These are phyloP conservation scores for Hymenoscyphus fructigenus DNA, from an alignment of 2,329 filamentous ascomycete genomes.

Conservation along the genomic window DNA sequence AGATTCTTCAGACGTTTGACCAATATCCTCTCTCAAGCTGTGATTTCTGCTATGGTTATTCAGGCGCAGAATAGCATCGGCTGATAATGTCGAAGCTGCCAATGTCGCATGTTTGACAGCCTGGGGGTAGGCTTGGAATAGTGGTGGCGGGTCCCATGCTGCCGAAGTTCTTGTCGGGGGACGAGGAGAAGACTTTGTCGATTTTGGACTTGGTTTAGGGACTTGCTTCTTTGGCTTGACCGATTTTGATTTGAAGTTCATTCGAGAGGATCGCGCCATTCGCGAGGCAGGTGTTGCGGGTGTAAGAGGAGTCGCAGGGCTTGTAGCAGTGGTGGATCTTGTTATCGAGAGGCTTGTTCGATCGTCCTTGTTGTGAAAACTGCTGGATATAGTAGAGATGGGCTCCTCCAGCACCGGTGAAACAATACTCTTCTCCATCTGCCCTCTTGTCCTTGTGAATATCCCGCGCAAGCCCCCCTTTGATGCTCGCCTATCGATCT, in stretches of 20 bases:
- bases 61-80: conserved; percentile 66
- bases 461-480: conserved; percentile 34
- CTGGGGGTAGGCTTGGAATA: conserved; percentile 87
- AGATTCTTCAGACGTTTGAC: conserved; percentile 29
- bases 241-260: conserved; percentile 29
- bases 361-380: neutral
- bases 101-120: conserved; percentile 73
- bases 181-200: conserved; percentile 22
- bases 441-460: conserved; percentile 30
- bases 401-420: conserved; percentile 25
- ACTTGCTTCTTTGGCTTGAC: conserved; percentile 18
- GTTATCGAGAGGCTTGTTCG: neutral
- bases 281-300: conserved; percentile 20
- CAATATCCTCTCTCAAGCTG: conserved; percentile 41
- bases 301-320: conserved; percentile 12
- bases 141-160: conserved; percentile 67
- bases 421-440: conserved; percentile 24
- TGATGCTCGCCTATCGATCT: conserved; percentile 29
- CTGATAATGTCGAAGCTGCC: conserved; percentile 63
- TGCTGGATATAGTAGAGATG: neutral
- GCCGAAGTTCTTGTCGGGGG: conserved; percentile 25
- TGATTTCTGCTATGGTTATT: conserved; percentile 52
- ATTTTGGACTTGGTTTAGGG: conserved; percentile 25
- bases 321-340: conserved; percentile 8
- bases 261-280: conserved; percentile 24